Percentiles rank a stretch among this genome's conserved stretches.
These are phyloP conservation scores for Fragaria iinumae DNA, from an alignment of 306 rosid species.

Conservation along the genomic window DNA sequence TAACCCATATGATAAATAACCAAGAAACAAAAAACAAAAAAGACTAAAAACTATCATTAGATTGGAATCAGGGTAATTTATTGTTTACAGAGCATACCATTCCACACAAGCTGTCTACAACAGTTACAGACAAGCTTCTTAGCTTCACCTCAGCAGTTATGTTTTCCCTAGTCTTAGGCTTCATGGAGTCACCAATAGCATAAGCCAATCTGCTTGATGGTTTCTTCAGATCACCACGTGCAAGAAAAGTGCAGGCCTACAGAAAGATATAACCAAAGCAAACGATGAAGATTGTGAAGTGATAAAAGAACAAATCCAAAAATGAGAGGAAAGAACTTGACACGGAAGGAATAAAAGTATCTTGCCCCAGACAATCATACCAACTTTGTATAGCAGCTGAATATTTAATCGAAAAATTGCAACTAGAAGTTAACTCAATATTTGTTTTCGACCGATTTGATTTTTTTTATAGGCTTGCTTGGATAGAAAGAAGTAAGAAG, in stretches of 20 bases:
- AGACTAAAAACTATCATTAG: constrained; percentile 12
- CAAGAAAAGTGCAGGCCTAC: constrained; percentile 95
- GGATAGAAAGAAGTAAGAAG: not conserved
- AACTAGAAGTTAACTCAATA: constrained; percentile 11
- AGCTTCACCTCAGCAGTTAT: constrained; percentile 90
- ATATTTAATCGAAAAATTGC: not conserved
- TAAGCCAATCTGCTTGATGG: constrained; percentile 87
- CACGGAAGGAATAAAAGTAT: not conserved
- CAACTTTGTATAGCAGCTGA: constrained; percentile 18
- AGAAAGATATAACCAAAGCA: constrained; percentile 23
- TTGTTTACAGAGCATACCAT: constrained; percentile 52
- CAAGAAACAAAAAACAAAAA: not conserved
- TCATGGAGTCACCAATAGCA: constrained; percentile 69
- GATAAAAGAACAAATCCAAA: constrained; percentile 9
- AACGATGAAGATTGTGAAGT: not conserved
- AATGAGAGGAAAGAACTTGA: not conserved
- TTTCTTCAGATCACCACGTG: constrained; percentile 77
- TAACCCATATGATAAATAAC: not conserved
- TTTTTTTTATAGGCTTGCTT: not conserved
- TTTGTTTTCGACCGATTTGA: constrained; percentile 56
- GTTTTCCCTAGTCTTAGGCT: constrained; percentile 84
- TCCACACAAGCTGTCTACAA: constrained; percentile 91
- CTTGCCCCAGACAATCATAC: not conserved
- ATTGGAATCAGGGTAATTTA: constrained; percentile 15
- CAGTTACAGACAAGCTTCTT: constrained; percentile 74